phyloP scores from a whole-genome alignment of 2,329 filamentous ascomycete species.

The Thielaviopsis populi region DNA sequence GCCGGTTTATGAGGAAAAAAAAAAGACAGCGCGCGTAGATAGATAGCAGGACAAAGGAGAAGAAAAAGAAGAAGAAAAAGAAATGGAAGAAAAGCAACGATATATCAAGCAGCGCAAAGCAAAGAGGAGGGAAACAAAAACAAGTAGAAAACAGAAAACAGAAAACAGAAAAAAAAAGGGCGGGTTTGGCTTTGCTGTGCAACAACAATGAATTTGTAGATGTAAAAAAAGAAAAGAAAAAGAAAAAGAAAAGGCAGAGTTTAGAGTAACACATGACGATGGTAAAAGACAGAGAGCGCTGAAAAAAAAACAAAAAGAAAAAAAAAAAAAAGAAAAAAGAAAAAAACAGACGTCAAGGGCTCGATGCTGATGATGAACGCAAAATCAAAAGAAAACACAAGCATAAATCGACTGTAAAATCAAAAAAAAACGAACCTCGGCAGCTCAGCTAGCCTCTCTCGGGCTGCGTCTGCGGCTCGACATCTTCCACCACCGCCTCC shows the following conservation, averaged over 20 bases:
- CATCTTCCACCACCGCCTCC: constrained; percentile 15
- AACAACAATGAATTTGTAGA: background rate
- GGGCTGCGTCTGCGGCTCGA: background rate
- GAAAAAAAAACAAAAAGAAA: background rate
- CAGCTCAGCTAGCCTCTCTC: too few relatives aligned
- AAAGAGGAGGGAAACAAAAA: background rate
- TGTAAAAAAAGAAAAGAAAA: background rate
- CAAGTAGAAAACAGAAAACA: background rate
- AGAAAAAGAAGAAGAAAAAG: background rate
- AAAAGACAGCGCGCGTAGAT: too few relatives aligned
- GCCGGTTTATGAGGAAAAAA: background rate
- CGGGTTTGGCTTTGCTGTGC: background rate
- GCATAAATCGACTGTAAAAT: too few relatives aligned
- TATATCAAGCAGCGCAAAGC: background rate
- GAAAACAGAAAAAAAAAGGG: background rate
- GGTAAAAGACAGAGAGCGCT: too few relatives aligned
- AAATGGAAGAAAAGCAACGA: background rate
- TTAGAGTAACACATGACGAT: background rate
- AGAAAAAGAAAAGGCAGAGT: background rate
- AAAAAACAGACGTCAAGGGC: background rate
- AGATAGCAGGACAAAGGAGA: background rate
- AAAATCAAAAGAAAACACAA: too few relatives aligned
- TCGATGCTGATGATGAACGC: too few relatives aligned
- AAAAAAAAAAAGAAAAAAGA: background rate
- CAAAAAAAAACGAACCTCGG: too few relatives aligned